Evolutionary conservation across 305 asterid genomes (phyloP), one percentile per base, ranked within the genome.

Genomic region (Rubia peregrina): DNA sequence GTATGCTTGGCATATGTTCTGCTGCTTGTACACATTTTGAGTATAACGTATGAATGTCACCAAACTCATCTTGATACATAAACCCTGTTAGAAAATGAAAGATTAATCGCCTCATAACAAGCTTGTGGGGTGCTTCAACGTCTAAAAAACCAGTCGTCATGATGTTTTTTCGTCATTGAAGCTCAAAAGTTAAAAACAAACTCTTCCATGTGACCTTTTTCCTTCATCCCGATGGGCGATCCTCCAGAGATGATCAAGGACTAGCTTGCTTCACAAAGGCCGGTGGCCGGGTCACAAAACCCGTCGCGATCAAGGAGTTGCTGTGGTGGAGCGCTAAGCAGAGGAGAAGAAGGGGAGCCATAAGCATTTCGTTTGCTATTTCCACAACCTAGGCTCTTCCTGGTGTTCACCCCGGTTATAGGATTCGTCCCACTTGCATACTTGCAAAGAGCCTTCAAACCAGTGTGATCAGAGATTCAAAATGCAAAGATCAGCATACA

Each of bases 361-460:
- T 90, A 89, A 0, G 97, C 98, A 74, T 93, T 93, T 77, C 98
- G 60, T 74, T 84, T 67, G 69, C 90, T 89, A 59, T 93, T 93
- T 33, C 98, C 98, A 80, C 97, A 93, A 12, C 98, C 96, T 2
- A 93, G 80, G 82, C 98, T 88, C 72, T 83, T 90, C 77, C 97
- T 82, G 8, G 96, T 89, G 85, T 85, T 79, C 36, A 88, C 89
- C 51, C 97, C 94, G n/a, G 97, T 92, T 55, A 84, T 48, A 7
- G 98, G 95, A 74, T 92, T 89, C 0, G 92, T 90, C 16, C 96
- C 97, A 73, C 78, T 92, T 12, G 96, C 98, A 40, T 90, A 90
- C 83, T 90, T 90, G 90, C 98, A 92, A 38, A 90, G 95, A 41
- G 97, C 96, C 97, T 83, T 33, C n/a, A 72, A 69, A 55, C 41